A percentile compares a stretch with the other conserved stretches of the same genome.
Conservation (phyloP, 768 basidiomycete species). For the Pulveroboletus sp. region DNA sequence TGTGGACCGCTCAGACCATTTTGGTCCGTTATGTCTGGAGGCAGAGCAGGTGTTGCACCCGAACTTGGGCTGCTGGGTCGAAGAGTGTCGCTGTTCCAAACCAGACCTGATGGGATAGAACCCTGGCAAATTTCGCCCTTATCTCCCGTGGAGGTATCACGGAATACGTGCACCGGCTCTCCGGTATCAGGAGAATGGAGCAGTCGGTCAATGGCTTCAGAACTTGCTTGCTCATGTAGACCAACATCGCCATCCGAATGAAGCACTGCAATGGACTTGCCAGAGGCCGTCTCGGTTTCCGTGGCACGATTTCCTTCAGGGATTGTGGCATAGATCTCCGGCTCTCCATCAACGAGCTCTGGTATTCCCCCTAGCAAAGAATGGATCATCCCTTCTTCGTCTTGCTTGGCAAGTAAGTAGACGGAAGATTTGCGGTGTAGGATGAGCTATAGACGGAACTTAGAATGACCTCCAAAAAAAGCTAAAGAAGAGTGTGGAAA, state of each 20-base stretch:
- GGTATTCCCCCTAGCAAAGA: constrained; percentile 66
- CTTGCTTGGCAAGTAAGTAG: constrained; percentile 53
- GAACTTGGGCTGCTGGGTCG: background rate
- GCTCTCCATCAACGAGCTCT: constrained; percentile 33
- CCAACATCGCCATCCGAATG: background rate
- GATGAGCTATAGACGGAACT: constrained; percentile 49
- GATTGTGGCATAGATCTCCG: background rate
- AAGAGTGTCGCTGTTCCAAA: background rate
- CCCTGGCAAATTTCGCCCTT: background rate
- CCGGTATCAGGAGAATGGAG: background rate
- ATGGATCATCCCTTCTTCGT: constrained; percentile 80
- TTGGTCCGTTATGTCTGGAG: background rate
- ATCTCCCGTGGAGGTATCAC: background rate
- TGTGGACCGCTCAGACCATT: background rate
- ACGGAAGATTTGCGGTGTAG: constrained; percentile 69
- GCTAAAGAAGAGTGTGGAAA: background rate
- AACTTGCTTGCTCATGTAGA: background rate
- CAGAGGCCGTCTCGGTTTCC: background rate
- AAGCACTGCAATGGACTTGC: background rate
- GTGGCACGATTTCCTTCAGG: background rate
- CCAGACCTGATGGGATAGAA: background rate
- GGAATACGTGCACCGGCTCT: background rate
- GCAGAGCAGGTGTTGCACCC: background rate
- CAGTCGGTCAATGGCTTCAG: background rate
- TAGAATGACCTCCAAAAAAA: background rate